phyloP scores from a whole-genome alignment of 345 rosid genomes.

The Hibiscus trionum region DNA sequence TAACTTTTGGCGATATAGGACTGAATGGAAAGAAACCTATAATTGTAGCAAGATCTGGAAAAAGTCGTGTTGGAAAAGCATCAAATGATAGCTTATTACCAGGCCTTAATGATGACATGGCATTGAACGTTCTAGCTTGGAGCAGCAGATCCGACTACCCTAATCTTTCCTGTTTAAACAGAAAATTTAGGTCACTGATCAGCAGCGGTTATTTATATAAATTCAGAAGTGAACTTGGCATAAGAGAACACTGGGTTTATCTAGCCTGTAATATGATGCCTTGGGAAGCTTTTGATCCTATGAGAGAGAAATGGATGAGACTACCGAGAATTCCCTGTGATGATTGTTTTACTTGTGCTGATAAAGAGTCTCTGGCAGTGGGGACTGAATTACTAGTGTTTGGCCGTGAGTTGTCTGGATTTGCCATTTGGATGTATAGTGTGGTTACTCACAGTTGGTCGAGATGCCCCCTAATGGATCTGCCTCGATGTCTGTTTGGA shows the following conservation, averaged over 20 bases:
- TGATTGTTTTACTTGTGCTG: conserved; percentile 36
- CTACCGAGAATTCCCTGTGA: conserved; percentile 37
- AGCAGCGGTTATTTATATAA: conserved; percentile 34
- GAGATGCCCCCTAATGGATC: conserved; percentile 29
- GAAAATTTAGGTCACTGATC: conserved; percentile 25
- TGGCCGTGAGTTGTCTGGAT: conserved; percentile 35
- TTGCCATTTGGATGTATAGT: conserved; percentile 36
- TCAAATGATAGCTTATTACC: conserved; percentile 24
- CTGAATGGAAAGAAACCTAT: conserved; percentile 12
- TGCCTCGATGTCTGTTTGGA: conserved; percentile 37
- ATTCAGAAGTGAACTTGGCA: conserved; percentile 26
- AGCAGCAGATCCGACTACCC: conserved; percentile 32
- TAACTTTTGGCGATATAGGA: conserved; percentile 9
- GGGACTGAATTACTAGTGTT: conserved; percentile 40
- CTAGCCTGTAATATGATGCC: conserved; percentile 32
- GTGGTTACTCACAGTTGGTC: conserved; percentile 24
- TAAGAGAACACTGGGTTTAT: conserved; percentile 38
- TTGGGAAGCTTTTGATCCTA: conserved; percentile 42
- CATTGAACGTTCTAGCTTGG: conserved; percentile 31
- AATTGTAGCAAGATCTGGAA: conserved; percentile 14
- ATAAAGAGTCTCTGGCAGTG: conserved; percentile 45
- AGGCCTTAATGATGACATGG: conserved; percentile 27
- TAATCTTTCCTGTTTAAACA: conserved; percentile 30
- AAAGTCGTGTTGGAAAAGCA: conserved; percentile 16
- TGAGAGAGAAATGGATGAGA: conserved; percentile 32